Percentiles rank a stretch among this genome's conserved stretches.
These are phyloP conservation scores for Zygoascus meyerae DNA, from an alignment of 1,139 yeast species.

Conservation along the genomic window DNA sequence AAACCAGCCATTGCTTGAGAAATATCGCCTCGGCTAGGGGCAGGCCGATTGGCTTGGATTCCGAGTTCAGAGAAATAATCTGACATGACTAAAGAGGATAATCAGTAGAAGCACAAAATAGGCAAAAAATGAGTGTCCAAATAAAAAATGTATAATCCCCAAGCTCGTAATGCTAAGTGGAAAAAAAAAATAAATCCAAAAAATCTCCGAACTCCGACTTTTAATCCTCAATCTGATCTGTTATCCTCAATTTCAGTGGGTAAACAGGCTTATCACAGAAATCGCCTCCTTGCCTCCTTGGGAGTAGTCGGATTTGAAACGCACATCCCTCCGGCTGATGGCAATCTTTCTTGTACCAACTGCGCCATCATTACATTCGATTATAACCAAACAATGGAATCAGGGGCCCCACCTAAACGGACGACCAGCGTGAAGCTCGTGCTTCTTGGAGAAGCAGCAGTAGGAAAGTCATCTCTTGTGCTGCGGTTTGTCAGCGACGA, in stretches of 20 bases:
- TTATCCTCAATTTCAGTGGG: too few relatives aligned
- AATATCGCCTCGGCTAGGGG: background rate
- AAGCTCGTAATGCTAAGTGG: too few relatives aligned
- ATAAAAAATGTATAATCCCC: too few relatives aligned
- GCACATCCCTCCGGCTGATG: too few relatives aligned
- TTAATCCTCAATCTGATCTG: background rate
- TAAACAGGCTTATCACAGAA: constrained; percentile 1
- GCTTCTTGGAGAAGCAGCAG: constrained; percentile 94
- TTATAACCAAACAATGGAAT: constrained; percentile 13
- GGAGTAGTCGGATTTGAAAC: too few relatives aligned
- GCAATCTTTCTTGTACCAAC: too few relatives aligned
- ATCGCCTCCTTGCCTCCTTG: too few relatives aligned
- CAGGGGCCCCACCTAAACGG: constrained; percentile 21
- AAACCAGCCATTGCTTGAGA: constrained; percentile 1
- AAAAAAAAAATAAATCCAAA: too few relatives aligned
- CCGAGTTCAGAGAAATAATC: background rate
- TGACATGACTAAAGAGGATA: background rate
- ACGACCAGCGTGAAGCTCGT: constrained; percentile 83
- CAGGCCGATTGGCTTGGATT: background rate
- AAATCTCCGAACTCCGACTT: background rate
- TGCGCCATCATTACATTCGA: too few relatives aligned
- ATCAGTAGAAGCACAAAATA: too few relatives aligned
- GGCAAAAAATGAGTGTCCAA: too few relatives aligned
- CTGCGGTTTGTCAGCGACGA: constrained; percentile 91
- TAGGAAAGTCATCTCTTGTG: constrained; percentile 90